Percentiles rank a stretch among this genome's conserved stretches.
These are phyloP conservation scores for Flaveria robusta DNA, from an alignment of 129 eudicot genomes.

Conservation along the genomic window DNA sequence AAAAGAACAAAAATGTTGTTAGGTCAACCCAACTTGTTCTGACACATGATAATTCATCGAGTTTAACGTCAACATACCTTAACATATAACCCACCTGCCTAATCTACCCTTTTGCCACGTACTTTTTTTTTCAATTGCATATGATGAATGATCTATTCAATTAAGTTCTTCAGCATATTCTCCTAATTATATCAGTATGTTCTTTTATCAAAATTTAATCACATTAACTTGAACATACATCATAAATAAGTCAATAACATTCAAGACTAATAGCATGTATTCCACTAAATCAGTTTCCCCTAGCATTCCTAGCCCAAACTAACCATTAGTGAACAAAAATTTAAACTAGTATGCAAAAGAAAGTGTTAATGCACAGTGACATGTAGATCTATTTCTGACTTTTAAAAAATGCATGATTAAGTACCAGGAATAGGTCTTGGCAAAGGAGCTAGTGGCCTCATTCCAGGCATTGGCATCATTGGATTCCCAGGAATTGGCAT, in stretches of 20 bases:
- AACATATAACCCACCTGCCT: background rate
- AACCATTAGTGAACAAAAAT: background rate
- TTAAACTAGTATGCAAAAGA: background rate
- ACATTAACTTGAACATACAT: background rate
- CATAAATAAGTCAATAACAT: background rate
- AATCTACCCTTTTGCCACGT: background rate
- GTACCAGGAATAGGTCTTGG: slow-evolving; percentile 68
- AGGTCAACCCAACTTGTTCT: background rate
- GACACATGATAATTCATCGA: background rate
- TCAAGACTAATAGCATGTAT: background rate
- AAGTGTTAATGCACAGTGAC: background rate
- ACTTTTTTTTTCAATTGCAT: background rate
- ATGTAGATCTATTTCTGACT: background rate
- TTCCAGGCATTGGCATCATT: slow-evolving; percentile 53
- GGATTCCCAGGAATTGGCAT: slow-evolving; percentile 62
- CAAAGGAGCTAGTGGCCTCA: slow-evolving; percentile 68
- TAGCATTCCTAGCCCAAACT: background rate
- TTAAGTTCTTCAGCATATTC: background rate
- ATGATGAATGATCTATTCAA: background rate
- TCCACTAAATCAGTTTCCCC: background rate
- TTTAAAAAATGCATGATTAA: background rate
- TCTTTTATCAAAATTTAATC: background rate
- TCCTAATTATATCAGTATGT: background rate
- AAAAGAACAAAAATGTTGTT: background rate
- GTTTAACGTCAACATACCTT: background rate